Conservation (phyloP, 2,329 filamentous ascomycete genomes). For the Ophiosphaerella herpotricha region DNA sequence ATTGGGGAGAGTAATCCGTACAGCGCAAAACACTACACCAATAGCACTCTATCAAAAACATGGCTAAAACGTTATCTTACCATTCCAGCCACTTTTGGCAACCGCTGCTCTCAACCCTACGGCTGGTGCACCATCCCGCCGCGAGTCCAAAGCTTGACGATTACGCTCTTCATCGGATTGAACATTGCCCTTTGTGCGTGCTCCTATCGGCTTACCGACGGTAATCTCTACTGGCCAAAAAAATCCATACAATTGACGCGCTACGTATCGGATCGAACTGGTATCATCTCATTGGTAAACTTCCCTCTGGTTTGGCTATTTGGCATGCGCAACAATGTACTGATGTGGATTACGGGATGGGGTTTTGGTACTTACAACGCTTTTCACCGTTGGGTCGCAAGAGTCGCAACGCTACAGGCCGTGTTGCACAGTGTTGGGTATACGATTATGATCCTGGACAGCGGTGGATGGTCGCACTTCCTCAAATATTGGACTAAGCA, state of each 20-base stretch:
- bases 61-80: constrained; percentile 45
- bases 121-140: constrained; percentile 55
- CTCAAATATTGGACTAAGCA: constrained; percentile 46
- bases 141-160: constrained; percentile 52
- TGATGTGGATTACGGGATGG: constrained; percentile 72
- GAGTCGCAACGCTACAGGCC: constrained; percentile 65
- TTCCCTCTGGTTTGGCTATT: constrained; percentile 70
- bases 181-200: constrained; percentile 51
- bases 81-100: constrained; percentile 50
- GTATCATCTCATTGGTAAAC: constrained; percentile 67
- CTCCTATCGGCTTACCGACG: constrained; percentile 52
- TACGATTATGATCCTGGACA: constrained; percentile 50
- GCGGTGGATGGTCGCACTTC: constrained; percentile 47
- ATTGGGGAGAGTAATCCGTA: not conserved
- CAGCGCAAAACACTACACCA: not conserved
- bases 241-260: constrained; percentile 52
- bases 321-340: constrained; percentile 67
- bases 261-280: constrained; percentile 67
- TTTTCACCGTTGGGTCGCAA: constrained; percentile 70
- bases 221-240: constrained; percentile 52
- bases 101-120: constrained; percentile 48
- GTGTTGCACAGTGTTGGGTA: constrained; percentile 67
- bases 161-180: constrained; percentile 52
- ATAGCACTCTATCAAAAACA: constrained; percentile 6
- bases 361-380: constrained; percentile 68